Evolutionary conservation across 768 basidiomycete genomes (phyloP).

Genomic region (Amanita pseudoporphyria): DNA sequence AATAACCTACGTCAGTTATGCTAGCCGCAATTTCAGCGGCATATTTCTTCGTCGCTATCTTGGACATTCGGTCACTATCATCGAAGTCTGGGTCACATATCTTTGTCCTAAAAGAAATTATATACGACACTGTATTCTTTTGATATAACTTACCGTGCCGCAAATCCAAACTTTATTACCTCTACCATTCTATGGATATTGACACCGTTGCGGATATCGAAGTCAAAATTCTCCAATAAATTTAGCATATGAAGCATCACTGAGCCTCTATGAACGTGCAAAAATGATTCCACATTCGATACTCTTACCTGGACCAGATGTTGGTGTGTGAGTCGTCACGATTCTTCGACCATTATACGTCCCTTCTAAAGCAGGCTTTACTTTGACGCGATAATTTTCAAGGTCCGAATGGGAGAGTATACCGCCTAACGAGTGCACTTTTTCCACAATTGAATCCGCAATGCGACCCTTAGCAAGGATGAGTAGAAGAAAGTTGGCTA

Average conservation of each 20-base stretch:
- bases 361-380: constrained; percentile 66
- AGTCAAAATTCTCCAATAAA: constrained; percentile 65
- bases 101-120: constrained; percentile 40
- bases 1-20: constrained; percentile 67
- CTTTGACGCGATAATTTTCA: constrained; percentile 55
- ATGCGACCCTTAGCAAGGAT: constrained; percentile 54
- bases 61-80: constrained; percentile 41
- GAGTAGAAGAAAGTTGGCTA: constrained; percentile 7
- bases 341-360: constrained; percentile 70
- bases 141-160: constrained; percentile 27
- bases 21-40: constrained; percentile 51
- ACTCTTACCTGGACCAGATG: constrained; percentile 60
- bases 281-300: background rate
- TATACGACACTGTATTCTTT: background rate
- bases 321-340: constrained; percentile 80
- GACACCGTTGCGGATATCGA: constrained; percentile 44
- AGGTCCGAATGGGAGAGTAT: constrained; percentile 73
- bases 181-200: constrained; percentile 79
- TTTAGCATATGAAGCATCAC: constrained; percentile 93
- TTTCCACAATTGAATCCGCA: constrained; percentile 68
- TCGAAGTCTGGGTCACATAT: constrained; percentile 74
- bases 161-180: constrained; percentile 66
- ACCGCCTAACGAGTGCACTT: constrained; percentile 65
- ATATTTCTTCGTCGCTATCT: constrained; percentile 63
- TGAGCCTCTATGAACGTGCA: background rate